Evolutionary conservation across 139 green algal species (phyloP).

Genomic region (Haematococcus lacustris): DNA sequence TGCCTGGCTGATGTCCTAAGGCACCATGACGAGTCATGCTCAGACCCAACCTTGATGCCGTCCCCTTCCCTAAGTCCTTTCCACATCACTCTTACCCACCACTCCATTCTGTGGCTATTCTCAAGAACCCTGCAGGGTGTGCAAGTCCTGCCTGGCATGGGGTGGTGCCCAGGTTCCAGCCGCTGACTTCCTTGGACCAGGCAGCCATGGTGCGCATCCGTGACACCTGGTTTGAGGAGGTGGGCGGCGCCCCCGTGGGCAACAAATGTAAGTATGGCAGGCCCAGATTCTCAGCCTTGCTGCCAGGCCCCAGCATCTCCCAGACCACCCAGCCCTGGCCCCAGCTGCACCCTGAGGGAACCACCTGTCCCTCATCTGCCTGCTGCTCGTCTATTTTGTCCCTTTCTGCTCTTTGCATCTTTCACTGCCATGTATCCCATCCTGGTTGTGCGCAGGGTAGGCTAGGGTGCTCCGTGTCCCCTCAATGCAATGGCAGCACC

Average conservation of each 20-base stretch:
- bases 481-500: too few relatives aligned
- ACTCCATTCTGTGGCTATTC: not conserved
- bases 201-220: conserved; percentile 62
- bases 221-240: conserved; percentile 66
- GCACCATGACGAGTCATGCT: not conserved
- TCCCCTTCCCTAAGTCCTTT: not conserved
- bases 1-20: not conserved
- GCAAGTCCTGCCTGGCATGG: not conserved
- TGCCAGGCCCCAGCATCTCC: not conserved
- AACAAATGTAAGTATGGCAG: conserved; percentile 57
- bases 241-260: conserved; percentile 56
- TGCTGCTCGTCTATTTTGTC: too few relatives aligned
- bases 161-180: conserved; percentile 24
- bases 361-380: too few relatives aligned
- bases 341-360: too few relatives aligned
- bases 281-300: not conserved
- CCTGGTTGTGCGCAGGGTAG: not conserved
- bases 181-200: conserved; percentile 65
- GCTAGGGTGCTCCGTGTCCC: not conserved
- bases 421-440: not conserved
- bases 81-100: not conserved
- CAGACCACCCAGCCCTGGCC: not conserved
- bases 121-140: not conserved
- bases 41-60: not conserved
- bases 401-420: too few relatives aligned